Evolutionary conservation across 495 filamentous ascomycete genomes (phyloP).

Genomic region (Thozetella sp.): DNA sequence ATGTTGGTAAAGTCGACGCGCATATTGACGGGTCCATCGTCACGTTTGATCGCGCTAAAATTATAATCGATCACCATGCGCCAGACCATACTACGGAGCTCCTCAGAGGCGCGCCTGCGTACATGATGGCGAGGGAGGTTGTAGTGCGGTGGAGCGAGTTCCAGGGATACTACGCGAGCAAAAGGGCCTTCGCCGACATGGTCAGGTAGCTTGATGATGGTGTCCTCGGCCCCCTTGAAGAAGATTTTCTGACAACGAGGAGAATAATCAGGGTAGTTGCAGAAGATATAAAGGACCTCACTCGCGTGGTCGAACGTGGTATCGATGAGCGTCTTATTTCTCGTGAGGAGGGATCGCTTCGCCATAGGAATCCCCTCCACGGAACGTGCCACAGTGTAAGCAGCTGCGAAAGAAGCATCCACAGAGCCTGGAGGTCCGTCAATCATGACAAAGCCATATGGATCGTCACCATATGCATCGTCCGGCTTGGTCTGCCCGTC

Average conservation of each 20-base stretch:
- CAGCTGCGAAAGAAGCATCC: conserved; percentile 21
- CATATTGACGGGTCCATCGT: conserved; percentile 4
- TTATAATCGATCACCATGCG: conserved; percentile 36
- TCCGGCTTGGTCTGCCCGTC: conserved; percentile 11
- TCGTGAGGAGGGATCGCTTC: conserved; percentile 24
- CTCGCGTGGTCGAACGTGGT: conserved; percentile 23
- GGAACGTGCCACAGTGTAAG: conserved; percentile 17
- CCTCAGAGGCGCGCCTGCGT: neutral
- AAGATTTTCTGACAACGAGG: conserved; percentile 22
- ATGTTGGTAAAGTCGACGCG: conserved; percentile 13
- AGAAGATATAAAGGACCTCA: conserved; percentile 27
- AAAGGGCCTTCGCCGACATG: conserved; percentile 32
- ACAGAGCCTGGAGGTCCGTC: conserved; percentile 31
- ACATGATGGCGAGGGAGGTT: conserved; percentile 1
- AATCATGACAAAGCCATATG: conserved; percentile 38
- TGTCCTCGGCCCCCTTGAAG: conserved; percentile 29
- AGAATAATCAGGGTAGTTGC: conserved; percentile 23
- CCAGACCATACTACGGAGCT: conserved; percentile 15
- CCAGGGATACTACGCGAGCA: conserved; percentile 21
- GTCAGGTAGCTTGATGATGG: conserved; percentile 30
- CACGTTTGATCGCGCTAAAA: conserved; percentile 13
- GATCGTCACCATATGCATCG: conserved; percentile 19
- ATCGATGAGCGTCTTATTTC: conserved; percentile 25
- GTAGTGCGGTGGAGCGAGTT: conserved; percentile 9
- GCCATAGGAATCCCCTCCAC: conserved; percentile 10